phyloP scores from a whole-genome alignment of 2,329 filamentous ascomycete species.

The Botrytis pseudocinerea region DNA sequence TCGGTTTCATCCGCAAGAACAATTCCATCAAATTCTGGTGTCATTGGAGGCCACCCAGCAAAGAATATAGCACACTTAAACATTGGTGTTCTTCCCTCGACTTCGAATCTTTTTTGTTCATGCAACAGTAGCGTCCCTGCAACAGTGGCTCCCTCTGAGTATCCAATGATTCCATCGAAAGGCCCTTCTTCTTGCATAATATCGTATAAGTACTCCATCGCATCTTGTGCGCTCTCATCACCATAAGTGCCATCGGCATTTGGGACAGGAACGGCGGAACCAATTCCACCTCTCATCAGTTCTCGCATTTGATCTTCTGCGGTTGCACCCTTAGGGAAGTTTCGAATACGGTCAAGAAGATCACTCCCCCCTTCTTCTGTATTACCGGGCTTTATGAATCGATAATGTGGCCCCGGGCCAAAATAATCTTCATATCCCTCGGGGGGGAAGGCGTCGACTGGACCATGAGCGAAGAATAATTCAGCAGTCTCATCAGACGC shows the following conservation, averaged over 20 bases:
- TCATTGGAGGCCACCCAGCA: conserved; percentile 55
- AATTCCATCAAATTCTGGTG: conserved; percentile 48
- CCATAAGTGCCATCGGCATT: conserved; percentile 24
- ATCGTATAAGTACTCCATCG: conserved; percentile 37
- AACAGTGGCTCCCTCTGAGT: conserved; percentile 60
- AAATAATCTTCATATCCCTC: conserved; percentile 59
- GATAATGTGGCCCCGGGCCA: conserved; percentile 55
- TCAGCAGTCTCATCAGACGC: conserved; percentile 48
- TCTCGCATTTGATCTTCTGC: conserved; percentile 38
- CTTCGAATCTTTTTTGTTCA: conserved; percentile 46
- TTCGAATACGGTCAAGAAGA: conserved; percentile 37
- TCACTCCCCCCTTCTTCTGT: conserved; percentile 31
- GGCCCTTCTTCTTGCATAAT: conserved; percentile 49
- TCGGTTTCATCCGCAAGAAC: conserved; percentile 55
- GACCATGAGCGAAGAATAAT: conserved; percentile 55
- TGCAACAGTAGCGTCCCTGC: conserved; percentile 56
- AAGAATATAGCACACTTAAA: conserved; percentile 53
- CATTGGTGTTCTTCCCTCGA: conserved; percentile 37
- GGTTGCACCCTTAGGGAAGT: conserved; percentile 36
- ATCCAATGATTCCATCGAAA: conserved; percentile 58
- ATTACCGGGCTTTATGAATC: conserved; percentile 54
- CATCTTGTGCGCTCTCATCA: conserved; percentile 29
- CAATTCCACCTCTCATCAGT: conserved; percentile 30
- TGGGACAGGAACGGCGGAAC: conserved; percentile 24
- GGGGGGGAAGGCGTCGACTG: conserved; percentile 51